Evolutionary conservation across 345 rosid genomes (phyloP).

Genomic region (Clarkia xantiana): DNA sequence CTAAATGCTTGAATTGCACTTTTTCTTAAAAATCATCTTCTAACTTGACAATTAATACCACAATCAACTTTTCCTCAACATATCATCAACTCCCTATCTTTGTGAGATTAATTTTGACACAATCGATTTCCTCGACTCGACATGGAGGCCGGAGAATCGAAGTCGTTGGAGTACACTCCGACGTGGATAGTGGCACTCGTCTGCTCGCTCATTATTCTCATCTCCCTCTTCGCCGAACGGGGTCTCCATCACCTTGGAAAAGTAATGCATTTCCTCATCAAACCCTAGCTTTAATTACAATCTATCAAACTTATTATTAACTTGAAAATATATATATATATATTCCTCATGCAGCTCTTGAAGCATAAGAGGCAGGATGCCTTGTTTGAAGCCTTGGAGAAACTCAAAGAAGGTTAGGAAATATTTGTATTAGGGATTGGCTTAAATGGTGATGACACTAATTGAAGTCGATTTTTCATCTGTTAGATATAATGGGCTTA

Average conservation of each 20-base stretch:
- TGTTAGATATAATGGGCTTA: not conserved
- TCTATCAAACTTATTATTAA: no score
- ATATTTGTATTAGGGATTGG: not conserved
- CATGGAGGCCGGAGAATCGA: conserved; percentile 4
- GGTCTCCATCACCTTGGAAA: conserved; percentile 68
- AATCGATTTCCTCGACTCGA: no score
- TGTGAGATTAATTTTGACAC: no score
- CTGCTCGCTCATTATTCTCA: conserved; percentile 49
- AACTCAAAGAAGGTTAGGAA: conserved; percentile 64
- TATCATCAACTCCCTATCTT: no score
- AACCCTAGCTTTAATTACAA: no score
- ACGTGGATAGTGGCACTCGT: conserved; percentile 79
- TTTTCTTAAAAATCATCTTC: no score
- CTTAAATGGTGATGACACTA: no score
- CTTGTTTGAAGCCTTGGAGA: conserved; percentile 59
- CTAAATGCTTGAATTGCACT: no score
- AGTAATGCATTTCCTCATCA: conserved; percentile 17
- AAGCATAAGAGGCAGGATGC: conserved; percentile 33
- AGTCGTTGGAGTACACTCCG: conserved; percentile 53
- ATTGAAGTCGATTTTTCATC: not conserved
- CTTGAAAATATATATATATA: not conserved
- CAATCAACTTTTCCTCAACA: no score
- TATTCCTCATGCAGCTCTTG: conserved; percentile 29
- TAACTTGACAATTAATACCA: no score
- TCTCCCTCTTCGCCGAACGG: conserved; percentile 56